phyloP scores from a whole-genome alignment of 345 rosid species.

The Eucalyptus melliodora region DNA sequence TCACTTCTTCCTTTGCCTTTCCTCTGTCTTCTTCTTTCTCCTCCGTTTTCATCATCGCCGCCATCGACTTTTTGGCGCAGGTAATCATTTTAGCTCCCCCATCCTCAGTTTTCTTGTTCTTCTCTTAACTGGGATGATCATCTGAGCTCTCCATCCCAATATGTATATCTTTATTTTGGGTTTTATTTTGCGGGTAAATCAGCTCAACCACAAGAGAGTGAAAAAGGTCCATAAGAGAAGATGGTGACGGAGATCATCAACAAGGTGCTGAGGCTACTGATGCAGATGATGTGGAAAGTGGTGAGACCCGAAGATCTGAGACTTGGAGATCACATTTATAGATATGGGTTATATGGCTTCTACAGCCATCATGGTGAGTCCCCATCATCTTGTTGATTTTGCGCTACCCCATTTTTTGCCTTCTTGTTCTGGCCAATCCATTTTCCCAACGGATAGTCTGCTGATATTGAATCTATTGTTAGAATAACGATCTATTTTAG shows the following conservation, averaged over 20 bases:
- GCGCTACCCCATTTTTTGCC: neutral
- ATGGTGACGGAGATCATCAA: neutral
- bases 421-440: neutral
- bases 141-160: neutral
- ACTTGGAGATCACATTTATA: neutral
- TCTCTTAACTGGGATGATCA: neutral
- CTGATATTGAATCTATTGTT: no score
- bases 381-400: neutral
- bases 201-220: neutral
- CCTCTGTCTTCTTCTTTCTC: neutral
- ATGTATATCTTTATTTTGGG: neutral
- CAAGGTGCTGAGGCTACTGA: neutral
- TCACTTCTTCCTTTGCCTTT: no score
- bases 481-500: no score
- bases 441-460: no score
- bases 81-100: neutral
- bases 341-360: neutral
- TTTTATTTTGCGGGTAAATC: neutral
- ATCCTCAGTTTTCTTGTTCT: neutral
- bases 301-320: neutral
- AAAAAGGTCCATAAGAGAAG: neutral
- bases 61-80: neutral
- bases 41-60: neutral
- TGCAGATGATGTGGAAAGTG: neutral
- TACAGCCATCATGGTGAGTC: neutral